Base-by-base conservation (phyloP, 768 basidiomycete species). In the Termitomyces sp. region DNA sequence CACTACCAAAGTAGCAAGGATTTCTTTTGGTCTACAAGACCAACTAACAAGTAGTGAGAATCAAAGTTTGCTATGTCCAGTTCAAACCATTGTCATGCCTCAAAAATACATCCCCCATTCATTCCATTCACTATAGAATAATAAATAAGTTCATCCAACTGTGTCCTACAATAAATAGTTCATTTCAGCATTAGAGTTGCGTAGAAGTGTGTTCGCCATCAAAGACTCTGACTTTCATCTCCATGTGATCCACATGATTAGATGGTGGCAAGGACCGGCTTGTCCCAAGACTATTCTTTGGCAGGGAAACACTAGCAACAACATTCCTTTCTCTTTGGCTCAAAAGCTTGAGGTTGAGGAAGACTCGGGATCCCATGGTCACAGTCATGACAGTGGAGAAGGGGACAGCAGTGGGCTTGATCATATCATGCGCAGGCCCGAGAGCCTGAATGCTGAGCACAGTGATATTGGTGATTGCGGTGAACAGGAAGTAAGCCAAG, bases 291-390 rank as follows among this genome's bases (percentile, higher is more conserved):
- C 28, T 32, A 8, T 54, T 43, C 18, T 46, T 55, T 20, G 56
- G 51, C 49, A 55, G 28, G 2, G 56, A 52, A 22, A 46, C 54
- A 52, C 52, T 36, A n/a, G 52, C 35, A 11, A 35, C 44, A 16
- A 41, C 53, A 35, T 46, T 57, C 28, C 32, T 16, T 48, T 60
- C 52, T 41, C 60, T 57, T 35, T 61, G 56, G 52, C 55, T 49
- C 30, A 61, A 55, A n/a, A 61, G 60, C 28, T 47, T 61, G 13
- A 72, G 62, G 48, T 72, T 72, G 41, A 73, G 64, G 56, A 66
- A 71, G 10, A 74, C 65, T 16, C 71, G 68, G 7, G 68, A 66
- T 1, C 68, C 71, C 71, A 71, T 71, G 11, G 70, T 59, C 59
- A 67, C 67, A 54, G 67, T 66, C 40, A 74, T 60, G 20, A 72